These are phyloP conservation scores for Acer negundo DNA, from an alignment of 345 rosid species.

Conservation along the genomic window DNA sequence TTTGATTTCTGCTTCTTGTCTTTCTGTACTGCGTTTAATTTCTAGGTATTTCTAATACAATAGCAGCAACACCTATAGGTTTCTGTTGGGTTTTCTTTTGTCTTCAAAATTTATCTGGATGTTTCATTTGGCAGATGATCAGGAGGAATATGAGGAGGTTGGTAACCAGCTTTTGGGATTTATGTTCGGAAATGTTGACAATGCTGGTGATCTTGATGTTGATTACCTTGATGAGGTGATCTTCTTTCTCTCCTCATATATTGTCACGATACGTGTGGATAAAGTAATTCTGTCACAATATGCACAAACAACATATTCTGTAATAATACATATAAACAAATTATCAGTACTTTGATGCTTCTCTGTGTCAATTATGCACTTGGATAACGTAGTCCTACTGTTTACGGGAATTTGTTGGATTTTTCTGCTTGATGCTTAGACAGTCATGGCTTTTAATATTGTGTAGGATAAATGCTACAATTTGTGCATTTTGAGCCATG, in stretches of 20 bases:
- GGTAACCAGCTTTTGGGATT: conserved; percentile 84
- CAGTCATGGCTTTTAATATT: not conserved
- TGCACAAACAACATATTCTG: not conserved
- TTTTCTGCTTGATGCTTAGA: not conserved
- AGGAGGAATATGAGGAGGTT: conserved; percentile 77
- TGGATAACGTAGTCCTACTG: not conserved
- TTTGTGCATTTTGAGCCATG: not conserved
- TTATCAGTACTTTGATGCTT: not conserved
- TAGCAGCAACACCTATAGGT: not conserved
- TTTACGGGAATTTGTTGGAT: not conserved
- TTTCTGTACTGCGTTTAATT: not conserved
- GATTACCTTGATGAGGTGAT: conserved; percentile 97
- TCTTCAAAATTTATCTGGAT: conserved; percentile 14
- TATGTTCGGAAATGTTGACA: conserved; percentile 96
- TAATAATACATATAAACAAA: not conserved
- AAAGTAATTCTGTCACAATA: not conserved
- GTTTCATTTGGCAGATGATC: conserved; percentile 52
- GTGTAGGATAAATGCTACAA: not conserved
- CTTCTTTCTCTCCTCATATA: not conserved
- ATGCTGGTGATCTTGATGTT: conserved; percentile 92
- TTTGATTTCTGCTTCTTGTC: not conserved
- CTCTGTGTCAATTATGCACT: not conserved
- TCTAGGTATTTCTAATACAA: not conserved
- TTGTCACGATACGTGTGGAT: not conserved
- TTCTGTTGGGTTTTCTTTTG: not conserved